phyloP scores from a whole-genome alignment of 2,329 filamentous ascomycete species.

The Fusarium sp. region DNA sequence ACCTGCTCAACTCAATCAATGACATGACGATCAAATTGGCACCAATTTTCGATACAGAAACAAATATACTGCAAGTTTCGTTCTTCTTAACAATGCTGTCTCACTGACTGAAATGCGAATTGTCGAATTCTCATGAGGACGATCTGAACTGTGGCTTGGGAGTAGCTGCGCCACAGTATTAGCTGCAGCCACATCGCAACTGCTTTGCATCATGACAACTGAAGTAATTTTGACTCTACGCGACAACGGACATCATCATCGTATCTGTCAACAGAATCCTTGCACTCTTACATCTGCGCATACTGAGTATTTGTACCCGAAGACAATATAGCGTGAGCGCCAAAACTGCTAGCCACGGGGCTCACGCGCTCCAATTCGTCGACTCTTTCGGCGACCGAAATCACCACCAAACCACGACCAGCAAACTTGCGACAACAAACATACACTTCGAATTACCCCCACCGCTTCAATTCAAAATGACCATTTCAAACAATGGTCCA shows the following conservation, averaged over 20 bases:
- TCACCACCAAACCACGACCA: neutral
- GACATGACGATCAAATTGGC: neutral
- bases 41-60: accelerated
- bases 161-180: slow-evolving; percentile 5
- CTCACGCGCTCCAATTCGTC: neutral
- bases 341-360: too few relatives aligned
- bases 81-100: neutral
- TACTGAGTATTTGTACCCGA: neutral
- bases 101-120: neutral
- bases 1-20: neutral
- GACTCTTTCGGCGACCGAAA: neutral
- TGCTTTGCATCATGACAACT: slow-evolving; percentile 1
- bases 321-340: accelerated
- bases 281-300: too few relatives aligned
- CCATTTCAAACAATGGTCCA: slow-evolving; percentile 18
- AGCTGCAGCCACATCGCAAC: slow-evolving; percentile 34
- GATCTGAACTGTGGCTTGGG: slow-evolving; percentile 21
- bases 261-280: neutral
- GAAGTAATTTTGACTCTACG: neutral
- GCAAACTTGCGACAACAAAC: neutral
- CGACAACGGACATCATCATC: neutral
- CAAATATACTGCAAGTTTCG: accelerated
- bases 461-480: slow-evolving; percentile 24
- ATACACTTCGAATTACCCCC: neutral
- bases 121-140: too few relatives aligned